Evolutionary conservation across 495 filamentous ascomycete genomes (phyloP), one percentile per base, ranked within the genome.

Genomic region (Letharia columbiana): DNA sequence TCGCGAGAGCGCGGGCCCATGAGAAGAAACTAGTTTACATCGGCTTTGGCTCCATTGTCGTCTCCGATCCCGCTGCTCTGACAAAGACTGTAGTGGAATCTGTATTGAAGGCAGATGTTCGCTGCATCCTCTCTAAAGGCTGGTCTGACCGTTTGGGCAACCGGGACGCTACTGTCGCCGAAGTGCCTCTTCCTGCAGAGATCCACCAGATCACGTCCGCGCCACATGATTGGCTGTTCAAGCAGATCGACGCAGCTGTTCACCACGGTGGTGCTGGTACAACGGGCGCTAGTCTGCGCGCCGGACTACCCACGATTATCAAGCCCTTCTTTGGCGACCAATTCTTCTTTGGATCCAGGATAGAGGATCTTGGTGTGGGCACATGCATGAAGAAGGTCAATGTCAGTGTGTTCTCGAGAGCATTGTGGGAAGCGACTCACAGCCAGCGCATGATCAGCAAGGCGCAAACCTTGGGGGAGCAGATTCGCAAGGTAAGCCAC

Each of bases 311-410:
- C 0, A 98, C 94, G 4, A 91, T 98, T 66, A 86, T 98, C 72
- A 92, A 95, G 67, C 94, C 94, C 0, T 98, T 97, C 77, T 98
- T 98, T 74, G 94, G 94, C 7, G 94, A 98, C 69, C 94, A 98
- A 71, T 96, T 90, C 80, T 98, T 98, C 79, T 98, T 93, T 72
- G 94, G 91, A 3, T 84, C 81, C 18, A 85, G 94, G 0, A 86
- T 98, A 7, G 92, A 97, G 74, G 92, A 96, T 71, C 76, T 98
- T 7, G 92, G 94, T 4, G 93, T 98, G 13, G 94, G 94, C 4
- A 87, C 96, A 60, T 92, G 85, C 71, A 81, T 98, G 74, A 91
- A 89, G 77, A 95, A 90, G 76, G 82, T 96, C 72, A 97, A 96
- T 39, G 86, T 89, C 54, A 87, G 81, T 64, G 81, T 88, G 44